A percentile compares a stretch with the other conserved stretches of the same genome.
phyloP scores from a whole-genome alignment of 202 grass and related monocot genomes.

The Elaeis oleifera region DNA sequence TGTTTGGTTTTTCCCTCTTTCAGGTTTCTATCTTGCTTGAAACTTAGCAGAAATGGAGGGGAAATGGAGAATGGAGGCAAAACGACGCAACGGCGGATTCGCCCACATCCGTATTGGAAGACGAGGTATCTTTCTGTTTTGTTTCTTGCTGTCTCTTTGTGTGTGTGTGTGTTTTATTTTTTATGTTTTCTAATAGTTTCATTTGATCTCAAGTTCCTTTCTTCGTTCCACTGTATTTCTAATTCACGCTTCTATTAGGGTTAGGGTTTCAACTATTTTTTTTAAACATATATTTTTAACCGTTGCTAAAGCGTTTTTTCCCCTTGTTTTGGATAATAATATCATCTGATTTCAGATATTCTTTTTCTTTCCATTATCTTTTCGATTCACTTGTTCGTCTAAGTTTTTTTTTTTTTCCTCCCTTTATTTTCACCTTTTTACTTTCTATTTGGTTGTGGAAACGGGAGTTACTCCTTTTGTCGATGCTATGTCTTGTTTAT shows the following conservation, averaged over 20 bases:
- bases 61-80: slow-evolving; percentile 1
- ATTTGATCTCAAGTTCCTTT: background rate
- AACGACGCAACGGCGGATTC: slow-evolving; percentile 39
- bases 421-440: too few species aligned
- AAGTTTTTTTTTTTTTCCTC: too few species aligned
- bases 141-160: background rate
- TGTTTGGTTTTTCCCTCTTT: background rate
- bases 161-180: background rate
- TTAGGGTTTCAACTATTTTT: slow-evolving; percentile 16
- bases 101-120: slow-evolving; percentile 74
- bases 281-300: too few species aligned
- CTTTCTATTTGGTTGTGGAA: too few species aligned
- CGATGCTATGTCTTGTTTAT: background rate
- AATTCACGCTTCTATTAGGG: slow-evolving; percentile 15
- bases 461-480: background rate
- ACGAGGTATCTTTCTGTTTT: slow-evolving; percentile 40
- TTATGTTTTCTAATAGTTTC: background rate
- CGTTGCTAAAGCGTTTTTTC: too few species aligned
- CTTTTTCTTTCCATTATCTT: too few species aligned
- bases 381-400: too few species aligned
- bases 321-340: too few species aligned
- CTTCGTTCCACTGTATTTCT: background rate
- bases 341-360: too few species aligned
- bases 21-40: background rate
- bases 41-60: slow-evolving; percentile 1